phyloP scores from a whole-genome alignment of 345 rosid genomes.

The Clarkia xantiana region DNA sequence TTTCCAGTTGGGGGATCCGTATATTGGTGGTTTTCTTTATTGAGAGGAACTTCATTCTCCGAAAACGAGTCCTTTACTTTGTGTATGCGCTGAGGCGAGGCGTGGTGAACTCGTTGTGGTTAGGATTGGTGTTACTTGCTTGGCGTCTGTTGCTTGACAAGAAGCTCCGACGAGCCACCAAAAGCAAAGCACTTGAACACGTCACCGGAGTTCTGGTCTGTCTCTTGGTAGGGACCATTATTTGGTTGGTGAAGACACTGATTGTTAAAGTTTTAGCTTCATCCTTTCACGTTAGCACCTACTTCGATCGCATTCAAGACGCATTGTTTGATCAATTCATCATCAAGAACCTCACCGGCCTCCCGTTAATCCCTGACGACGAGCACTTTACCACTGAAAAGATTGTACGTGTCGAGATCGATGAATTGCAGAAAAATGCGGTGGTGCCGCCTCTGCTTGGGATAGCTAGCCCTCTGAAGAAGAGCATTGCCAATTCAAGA shows the following conservation, averaged over 20 bases:
- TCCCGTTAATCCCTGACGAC: constrained; percentile 38
- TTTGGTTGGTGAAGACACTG: constrained; percentile 58
- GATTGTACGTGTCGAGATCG: constrained; percentile 17
- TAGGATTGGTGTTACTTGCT: constrained; percentile 47
- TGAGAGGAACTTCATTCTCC: constrained; percentile 51
- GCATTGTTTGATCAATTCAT: constrained; percentile 51
- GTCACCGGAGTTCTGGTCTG: constrained; percentile 45
- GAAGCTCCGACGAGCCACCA: constrained; percentile 27
- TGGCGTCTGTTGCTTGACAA: constrained; percentile 51
- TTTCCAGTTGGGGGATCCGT: constrained; percentile 52
- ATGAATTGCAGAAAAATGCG: constrained; percentile 19
- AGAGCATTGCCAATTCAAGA: background rate
- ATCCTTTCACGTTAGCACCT: constrained; percentile 55
- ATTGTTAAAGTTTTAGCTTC: constrained; percentile 59
- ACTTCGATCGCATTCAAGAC: constrained; percentile 64
- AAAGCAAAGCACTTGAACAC: constrained; percentile 13
- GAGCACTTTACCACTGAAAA: constrained; percentile 30
- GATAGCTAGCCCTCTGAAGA: background rate
- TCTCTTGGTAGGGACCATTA: constrained; percentile 31
- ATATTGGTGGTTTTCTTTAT: constrained; percentile 35
- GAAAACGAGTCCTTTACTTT: constrained; percentile 56
- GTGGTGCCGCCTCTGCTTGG: constrained; percentile 7
- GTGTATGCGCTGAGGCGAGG: constrained; percentile 50
- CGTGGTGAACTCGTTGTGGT: constrained; percentile 59
- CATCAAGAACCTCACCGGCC: constrained; percentile 50